phyloP scores from a whole-genome alignment of 2,329 filamentous ascomycete species.

The Cadophora sp. region DNA sequence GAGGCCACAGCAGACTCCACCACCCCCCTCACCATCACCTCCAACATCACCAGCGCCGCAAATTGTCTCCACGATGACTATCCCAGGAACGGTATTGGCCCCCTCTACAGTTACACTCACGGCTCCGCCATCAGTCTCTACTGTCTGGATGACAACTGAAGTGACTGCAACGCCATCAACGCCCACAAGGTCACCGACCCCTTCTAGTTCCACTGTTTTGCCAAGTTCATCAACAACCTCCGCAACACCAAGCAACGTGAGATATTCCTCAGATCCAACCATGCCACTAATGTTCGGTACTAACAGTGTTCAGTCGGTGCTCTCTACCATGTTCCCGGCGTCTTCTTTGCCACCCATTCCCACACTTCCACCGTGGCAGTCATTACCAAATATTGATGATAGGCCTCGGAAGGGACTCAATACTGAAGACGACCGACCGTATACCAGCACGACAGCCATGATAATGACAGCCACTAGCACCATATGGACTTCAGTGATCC shows the following conservation, averaged over 20 bases:
- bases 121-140: conserved; percentile 16
- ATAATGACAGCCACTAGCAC: conserved; percentile 18
- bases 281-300: not conserved
- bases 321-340: conserved; percentile 29
- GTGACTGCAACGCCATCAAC: conserved; percentile 8
- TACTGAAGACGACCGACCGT: conserved; percentile 21
- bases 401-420: conserved; percentile 32
- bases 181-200: not conserved
- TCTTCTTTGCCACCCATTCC: conserved; percentile 13
- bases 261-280: not conserved
- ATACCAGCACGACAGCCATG: conserved; percentile 13
- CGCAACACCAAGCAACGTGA: conserved; percentile 10
- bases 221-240: not conserved
- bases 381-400: not conserved
- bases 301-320: conserved; percentile 27
- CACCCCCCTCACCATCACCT: not conserved
- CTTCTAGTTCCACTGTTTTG: not conserved
- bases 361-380: conserved; percentile 9
- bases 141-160: conserved; percentile 16
- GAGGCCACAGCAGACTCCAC: not conserved
- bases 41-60: not conserved
- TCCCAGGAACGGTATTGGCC: conserved; percentile 13
- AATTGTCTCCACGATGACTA: conserved; percentile 5
- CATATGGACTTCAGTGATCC: conserved; percentile 19
- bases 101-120: conserved; percentile 28